These are phyloP conservation scores for Vitis hybrid DNA, from an alignment of 177 flowering plant species.

Conservation along the genomic window DNA sequence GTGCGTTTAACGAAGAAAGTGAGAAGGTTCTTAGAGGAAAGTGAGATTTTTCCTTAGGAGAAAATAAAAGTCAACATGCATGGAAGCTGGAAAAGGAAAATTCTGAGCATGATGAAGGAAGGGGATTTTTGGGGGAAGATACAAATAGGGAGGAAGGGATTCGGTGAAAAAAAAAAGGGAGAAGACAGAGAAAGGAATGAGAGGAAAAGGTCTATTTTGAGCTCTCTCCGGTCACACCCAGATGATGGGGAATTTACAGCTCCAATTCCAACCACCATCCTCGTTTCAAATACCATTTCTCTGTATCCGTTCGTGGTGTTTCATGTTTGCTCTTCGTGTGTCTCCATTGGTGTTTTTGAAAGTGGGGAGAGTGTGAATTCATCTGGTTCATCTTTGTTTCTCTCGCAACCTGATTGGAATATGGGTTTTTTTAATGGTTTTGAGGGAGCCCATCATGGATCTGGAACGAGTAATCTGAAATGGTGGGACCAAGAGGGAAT, in stretches of 20 bases:
- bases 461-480: slow-evolving; percentile 30
- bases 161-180: too few relatives aligned
- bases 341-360: slow-evolving; percentile 19
- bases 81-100: too few relatives aligned
- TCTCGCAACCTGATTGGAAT: slow-evolving; percentile 4
- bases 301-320: slow-evolving; percentile 19
- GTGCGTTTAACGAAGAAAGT: too few relatives aligned
- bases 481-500: slow-evolving; percentile 47
- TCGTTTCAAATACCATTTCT: slow-evolving; percentile 5
- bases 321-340: slow-evolving; percentile 23
- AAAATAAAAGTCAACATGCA: too few relatives aligned
- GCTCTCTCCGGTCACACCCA: too few relatives aligned
- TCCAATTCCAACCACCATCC: slow-evolving; percentile 20
- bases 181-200: too few relatives aligned
- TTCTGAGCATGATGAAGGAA: too few relatives aligned
- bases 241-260: not conserved
- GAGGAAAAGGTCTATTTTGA: too few relatives aligned
- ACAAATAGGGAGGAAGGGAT: too few relatives aligned
- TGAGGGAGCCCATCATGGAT: slow-evolving; percentile 39
- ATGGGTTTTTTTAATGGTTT: slow-evolving; percentile 25
- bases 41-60: too few relatives aligned
- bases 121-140: too few relatives aligned
- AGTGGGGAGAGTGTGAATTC: slow-evolving; percentile 15
- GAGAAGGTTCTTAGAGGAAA: too few relatives aligned
- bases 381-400: slow-evolving; percentile 17